Evolutionary conservation across 2,329 filamentous ascomycete species (phyloP).

Genomic region (Alternaria burnsii): DNA sequence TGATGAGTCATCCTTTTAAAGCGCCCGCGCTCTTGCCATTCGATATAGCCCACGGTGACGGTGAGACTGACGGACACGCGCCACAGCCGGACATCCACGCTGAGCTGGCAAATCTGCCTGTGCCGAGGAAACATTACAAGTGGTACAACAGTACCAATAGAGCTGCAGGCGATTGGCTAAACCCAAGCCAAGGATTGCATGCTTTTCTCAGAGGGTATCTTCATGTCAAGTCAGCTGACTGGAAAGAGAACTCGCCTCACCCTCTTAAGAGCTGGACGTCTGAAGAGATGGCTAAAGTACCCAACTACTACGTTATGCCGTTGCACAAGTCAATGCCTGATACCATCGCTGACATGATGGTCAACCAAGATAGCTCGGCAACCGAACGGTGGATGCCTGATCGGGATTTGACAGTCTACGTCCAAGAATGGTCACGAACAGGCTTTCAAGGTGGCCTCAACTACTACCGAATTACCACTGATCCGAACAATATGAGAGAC

Average conservation of each 20-base stretch:
- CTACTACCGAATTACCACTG: conserved; percentile 71
- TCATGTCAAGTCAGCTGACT: conserved; percentile 72
- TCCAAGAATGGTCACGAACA: conserved; percentile 66
- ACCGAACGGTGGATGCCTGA: conserved; percentile 65
- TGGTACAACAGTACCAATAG: conserved; percentile 67
- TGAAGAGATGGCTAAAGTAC: conserved; percentile 65
- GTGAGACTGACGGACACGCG: conserved; percentile 28
- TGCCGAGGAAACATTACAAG: conserved; percentile 74
- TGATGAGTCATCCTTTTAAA: conserved; percentile 73
- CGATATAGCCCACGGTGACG: conserved; percentile 51
- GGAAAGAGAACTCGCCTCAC: conserved; percentile 63
- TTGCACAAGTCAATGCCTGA: conserved; percentile 66
- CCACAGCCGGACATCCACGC: conserved; percentile 60
- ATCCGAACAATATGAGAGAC: conserved; percentile 59
- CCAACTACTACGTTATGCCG: conserved; percentile 74
- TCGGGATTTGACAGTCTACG: conserved; percentile 68
- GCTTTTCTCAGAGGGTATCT: conserved; percentile 72
- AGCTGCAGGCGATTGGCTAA: conserved; percentile 60
- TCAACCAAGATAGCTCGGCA: conserved; percentile 57
- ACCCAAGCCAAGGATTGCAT: conserved; percentile 62
- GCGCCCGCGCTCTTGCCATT: conserved; percentile 60
- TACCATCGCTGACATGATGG: conserved; percentile 65
- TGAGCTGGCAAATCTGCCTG: conserved; percentile 62
- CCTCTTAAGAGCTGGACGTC: conserved; percentile 66
- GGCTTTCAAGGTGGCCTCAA: conserved; percentile 73